Percentiles rank a stretch among this genome's conserved stretches.
Conservation (phyloP, 2,329 filamentous ascomycete genomes). For the Geosmithia putterillii region DNA sequence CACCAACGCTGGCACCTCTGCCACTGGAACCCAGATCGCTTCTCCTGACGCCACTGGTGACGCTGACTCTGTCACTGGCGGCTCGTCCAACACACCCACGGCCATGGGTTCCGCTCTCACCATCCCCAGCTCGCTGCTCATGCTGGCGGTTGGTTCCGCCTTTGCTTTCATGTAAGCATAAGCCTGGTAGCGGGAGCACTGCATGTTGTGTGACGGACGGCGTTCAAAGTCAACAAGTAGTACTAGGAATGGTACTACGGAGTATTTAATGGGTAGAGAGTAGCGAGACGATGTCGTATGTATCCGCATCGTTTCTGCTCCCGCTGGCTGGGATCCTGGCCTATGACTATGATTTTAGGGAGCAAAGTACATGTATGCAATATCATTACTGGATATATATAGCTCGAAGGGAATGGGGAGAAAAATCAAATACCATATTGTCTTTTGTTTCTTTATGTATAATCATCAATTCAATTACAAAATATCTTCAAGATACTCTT, state of each 20-base stretch:
- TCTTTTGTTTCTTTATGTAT: too few species aligned
- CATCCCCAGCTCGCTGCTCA: slow-evolving; percentile 23
- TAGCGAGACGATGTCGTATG: too few species aligned
- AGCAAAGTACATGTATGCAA: neutral
- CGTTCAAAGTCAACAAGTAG: neutral
- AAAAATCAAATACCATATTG: too few species aligned
- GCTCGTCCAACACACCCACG: neutral
- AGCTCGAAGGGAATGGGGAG: neutral
- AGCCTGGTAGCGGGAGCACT: neutral
- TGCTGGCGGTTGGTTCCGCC: slow-evolving; percentile 28
- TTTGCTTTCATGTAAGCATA: slow-evolving; percentile 24
- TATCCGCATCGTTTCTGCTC: neutral
- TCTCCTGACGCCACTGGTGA: neutral
- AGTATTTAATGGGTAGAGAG: too few species aligned
- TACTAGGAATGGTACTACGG: neutral
- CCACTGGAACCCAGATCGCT: slow-evolving; percentile 1
- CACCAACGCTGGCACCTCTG: slow-evolving; percentile 2
- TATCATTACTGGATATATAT: neutral
- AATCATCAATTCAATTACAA: too few species aligned
- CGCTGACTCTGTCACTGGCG: neutral
- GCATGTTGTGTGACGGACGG: neutral
- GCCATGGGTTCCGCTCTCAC: slow-evolving; percentile 17
- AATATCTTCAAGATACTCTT: too few species aligned
- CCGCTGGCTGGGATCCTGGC: neutral
- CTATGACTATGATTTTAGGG: neutral